Evolutionary conservation across 2,329 filamentous ascomycete species (phyloP).

Genomic region (Sporothrix inflata): DNA sequence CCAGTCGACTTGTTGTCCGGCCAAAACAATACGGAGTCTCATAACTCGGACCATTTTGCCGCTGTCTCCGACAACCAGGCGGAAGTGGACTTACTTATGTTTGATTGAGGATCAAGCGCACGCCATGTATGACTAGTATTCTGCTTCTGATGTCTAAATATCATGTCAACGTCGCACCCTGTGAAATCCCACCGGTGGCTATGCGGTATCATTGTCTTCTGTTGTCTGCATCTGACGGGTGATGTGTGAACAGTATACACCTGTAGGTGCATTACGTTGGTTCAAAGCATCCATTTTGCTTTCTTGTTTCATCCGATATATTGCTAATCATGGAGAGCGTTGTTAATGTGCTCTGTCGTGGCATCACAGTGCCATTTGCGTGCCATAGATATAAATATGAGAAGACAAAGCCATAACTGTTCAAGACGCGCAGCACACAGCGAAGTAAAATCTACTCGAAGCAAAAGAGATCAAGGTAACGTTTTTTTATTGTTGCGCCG

Average conservation of each 20-base stretch:
- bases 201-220: not conserved
- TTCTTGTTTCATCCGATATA: not conserved
- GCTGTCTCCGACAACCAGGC: not conserved
- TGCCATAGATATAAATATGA: not conserved
- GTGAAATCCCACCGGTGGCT: not conserved
- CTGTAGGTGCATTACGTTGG: too few species aligned
- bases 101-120: not conserved
- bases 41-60: not conserved
- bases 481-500: slow-evolving; percentile 17
- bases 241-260: too few species aligned
- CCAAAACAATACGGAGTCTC: too few species aligned
- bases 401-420: slow-evolving; percentile 1
- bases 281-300: not conserved
- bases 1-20: not conserved
- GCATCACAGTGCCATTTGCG: not conserved
- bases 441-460: not conserved
- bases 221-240: too few species aligned
- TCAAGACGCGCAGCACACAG: not conserved
- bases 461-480: not conserved
- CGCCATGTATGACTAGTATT: not conserved
- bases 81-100: slow-evolving; percentile 21
- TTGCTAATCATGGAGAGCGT: not conserved
- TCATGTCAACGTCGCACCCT: too few species aligned
- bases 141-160: not conserved
- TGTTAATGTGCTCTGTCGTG: too few species aligned